These are phyloP conservation scores for Peniophora sp. DNA, from an alignment of 1,284 basidiomycete species.

Conservation along the genomic window DNA sequence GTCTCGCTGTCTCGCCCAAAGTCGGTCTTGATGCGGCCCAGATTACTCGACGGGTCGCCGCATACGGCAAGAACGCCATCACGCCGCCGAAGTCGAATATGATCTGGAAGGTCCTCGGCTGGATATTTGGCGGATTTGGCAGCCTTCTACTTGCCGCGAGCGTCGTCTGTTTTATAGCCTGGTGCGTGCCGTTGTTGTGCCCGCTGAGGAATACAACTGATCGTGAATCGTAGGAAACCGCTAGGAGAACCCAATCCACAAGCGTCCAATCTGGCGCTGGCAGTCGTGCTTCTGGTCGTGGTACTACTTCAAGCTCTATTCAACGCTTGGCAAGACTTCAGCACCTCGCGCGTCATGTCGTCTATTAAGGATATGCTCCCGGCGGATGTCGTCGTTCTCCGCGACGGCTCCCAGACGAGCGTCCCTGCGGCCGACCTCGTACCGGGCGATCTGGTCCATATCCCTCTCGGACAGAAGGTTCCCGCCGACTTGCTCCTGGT, in stretches of 20 bases:
- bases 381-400: slow-evolving; percentile 37
- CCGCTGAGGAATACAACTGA: no score
- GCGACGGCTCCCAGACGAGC: slow-evolving; percentile 29
- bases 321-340: slow-evolving; percentile 41
- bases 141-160: slow-evolving; percentile 45
- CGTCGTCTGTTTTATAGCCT: slow-evolving; percentile 39
- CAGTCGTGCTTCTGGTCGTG: slow-evolving; percentile 39
- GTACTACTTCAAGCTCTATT: slow-evolving; percentile 32
- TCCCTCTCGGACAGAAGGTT: slow-evolving; percentile 53
- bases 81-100: slow-evolving; percentile 34
- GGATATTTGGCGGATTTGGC: slow-evolving; percentile 47
- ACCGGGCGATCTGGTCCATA: slow-evolving; percentile 53
- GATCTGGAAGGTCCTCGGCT: slow-evolving; percentile 32
- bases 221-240: slow-evolving; percentile 32
- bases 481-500: slow-evolving; percentile 65
- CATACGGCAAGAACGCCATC: slow-evolving; percentile 41
- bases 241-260: slow-evolving; percentile 38
- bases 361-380: slow-evolving; percentile 46
- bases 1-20: slow-evolving; percentile 37
- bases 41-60: slow-evolving; percentile 34
- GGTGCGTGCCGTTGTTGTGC: no score
- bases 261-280: slow-evolving; percentile 39
- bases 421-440: slow-evolving; percentile 53
- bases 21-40: slow-evolving; percentile 43
- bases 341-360: slow-evolving; percentile 38